Evolutionary conservation across 192 early-diverging fungal genomes (phyloP), one percentile per base, ranked within the genome.

Genomic region (Fimicolochytrium jonesii): DNA sequence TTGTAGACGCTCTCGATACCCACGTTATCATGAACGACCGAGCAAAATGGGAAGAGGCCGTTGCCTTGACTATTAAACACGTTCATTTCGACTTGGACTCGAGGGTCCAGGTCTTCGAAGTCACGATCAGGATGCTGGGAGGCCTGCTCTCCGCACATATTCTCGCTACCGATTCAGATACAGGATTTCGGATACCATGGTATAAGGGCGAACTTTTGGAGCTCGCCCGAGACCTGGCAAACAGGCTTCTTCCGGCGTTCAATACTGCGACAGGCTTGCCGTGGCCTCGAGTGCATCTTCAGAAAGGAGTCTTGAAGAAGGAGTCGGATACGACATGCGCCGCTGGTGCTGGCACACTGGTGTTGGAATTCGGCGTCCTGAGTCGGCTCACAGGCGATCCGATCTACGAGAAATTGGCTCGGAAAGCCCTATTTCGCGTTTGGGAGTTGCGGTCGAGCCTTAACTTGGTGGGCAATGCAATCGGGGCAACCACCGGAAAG

Each of bases 21-120:
- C 73, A 97, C 47, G 89, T 88, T 71, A 77, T 89, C 44, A 73
- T 95, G 55, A 82, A 85, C 31, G 84, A 92, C 51, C 70, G 72
- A 29, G 55, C 56, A 17, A 80, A 61, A 53, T 94, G 94, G 74
- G 77, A 85, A 29, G 29, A 80, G 26, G 83, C 85, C 13, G 81
- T 92, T 25, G 56, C 66, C 9, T 69, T 82, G 32, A 82, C 86
- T 25, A 77, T 89, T 35, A 61, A 87, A 28, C 71, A 83, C 18
- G 80, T 91, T 0, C 66, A 74, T 23, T 95, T 95, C 66, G 77
- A 95, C 68, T 75, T 86, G 59, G 87, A 98, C 73, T 86, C 79
- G 49, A 81, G 88, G 46, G 92, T 98, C 5, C 92, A 95, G 71
- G 91, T 97, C 10, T 98, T 98, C 79, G 95, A 98, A 75, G 82